phyloP scores from a whole-genome alignment of 1,284 basidiomycete genomes.

The Apiotrichum montevideense region DNA sequence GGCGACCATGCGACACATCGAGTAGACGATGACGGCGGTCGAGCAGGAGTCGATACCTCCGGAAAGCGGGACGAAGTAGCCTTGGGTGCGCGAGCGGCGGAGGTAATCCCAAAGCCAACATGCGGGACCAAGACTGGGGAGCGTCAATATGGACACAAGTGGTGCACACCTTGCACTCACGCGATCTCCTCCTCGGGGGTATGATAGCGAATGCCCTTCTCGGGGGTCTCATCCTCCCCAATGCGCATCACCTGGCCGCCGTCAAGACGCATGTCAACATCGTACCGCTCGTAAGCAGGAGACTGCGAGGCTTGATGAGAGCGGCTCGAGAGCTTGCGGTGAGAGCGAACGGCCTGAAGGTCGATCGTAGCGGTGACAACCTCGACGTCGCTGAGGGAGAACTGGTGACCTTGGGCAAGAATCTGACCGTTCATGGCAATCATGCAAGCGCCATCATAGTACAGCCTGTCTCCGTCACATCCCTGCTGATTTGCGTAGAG shows the following conservation, averaged over 20 bases:
- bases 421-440: slow-evolving; percentile 91
- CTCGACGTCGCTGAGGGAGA: slow-evolving; percentile 91
- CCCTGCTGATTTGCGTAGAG: slow-evolving; percentile 98
- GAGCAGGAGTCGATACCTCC: slow-evolving; percentile 99
- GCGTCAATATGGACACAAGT: no score
- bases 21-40: slow-evolving; percentile 88
- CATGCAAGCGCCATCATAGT: slow-evolving; percentile 95
- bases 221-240: slow-evolving; percentile 59
- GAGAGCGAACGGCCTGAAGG: slow-evolving; percentile 86
- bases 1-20: slow-evolving; percentile 87
- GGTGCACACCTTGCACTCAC: slow-evolving; percentile 52
- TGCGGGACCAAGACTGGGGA: slow-evolving; percentile 77
- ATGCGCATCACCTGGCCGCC: slow-evolving; percentile 54
- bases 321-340: slow-evolving; percentile 71
- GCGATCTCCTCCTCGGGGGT: slow-evolving; percentile 94
- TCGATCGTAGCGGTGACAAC: slow-evolving; percentile 93
- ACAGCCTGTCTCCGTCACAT: slow-evolving; percentile 93
- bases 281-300: slow-evolving; percentile 68
- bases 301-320: slow-evolving; percentile 81
- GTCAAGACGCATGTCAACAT: slow-evolving; percentile 68
- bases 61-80: slow-evolving; percentile 92
- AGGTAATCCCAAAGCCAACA: slow-evolving; percentile 99
- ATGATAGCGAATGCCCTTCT: slow-evolving; percentile 65
- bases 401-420: slow-evolving; percentile 91
- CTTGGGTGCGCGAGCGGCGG: slow-evolving; percentile 83